A percentile compares a stretch with the other conserved stretches of the same genome.
Conservation (phyloP, 2,329 filamentous ascomycete species). For the Taxawa tesnikishii region DNA sequence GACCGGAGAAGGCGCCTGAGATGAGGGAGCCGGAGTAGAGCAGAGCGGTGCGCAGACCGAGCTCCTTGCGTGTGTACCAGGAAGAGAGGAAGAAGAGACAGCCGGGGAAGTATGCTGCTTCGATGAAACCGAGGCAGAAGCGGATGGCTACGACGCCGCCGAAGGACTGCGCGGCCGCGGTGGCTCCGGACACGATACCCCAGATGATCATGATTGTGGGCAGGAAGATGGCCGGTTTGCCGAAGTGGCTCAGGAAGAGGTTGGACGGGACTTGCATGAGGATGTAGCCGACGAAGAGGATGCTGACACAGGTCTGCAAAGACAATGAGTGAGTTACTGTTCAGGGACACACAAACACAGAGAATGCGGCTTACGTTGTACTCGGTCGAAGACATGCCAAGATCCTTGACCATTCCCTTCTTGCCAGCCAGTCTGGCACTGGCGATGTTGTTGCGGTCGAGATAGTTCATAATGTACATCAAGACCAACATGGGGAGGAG, state of each 20-base stretch:
- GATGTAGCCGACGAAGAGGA: conserved; percentile 49
- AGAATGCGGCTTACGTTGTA: too few species aligned
- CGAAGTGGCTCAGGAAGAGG: conserved; percentile 30
- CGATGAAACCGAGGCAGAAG: conserved; percentile 28
- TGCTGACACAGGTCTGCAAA: conserved; percentile 36
- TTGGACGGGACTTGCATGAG: conserved; percentile 29
- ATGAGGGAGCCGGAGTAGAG: conserved; percentile 15
- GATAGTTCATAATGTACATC: conserved; percentile 68
- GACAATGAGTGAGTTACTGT: too few species aligned
- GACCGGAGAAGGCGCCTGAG: conserved; percentile 57
- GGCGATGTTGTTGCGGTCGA: conserved; percentile 47
- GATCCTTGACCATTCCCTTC: conserved; percentile 34
- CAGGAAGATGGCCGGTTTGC: conserved; percentile 26
- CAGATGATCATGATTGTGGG: conserved; percentile 24
- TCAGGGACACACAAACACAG: too few species aligned
- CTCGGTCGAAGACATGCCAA: conserved; percentile 29
- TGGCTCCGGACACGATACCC: conserved; percentile 25
- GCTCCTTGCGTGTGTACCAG: conserved; percentile 40
- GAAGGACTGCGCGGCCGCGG: conserved; percentile 21
- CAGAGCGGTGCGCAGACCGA: conserved; percentile 13
- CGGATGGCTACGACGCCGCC: conserved; percentile 22
- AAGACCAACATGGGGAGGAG: conserved; percentile 58
- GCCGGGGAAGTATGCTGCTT: conserved; percentile 30
- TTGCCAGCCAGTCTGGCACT: conserved; percentile 48
- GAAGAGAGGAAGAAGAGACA: conserved; percentile 30